Conservation (phyloP, 371 early-diverging fungal species). For the Apophysomyces variabilis region DNA sequence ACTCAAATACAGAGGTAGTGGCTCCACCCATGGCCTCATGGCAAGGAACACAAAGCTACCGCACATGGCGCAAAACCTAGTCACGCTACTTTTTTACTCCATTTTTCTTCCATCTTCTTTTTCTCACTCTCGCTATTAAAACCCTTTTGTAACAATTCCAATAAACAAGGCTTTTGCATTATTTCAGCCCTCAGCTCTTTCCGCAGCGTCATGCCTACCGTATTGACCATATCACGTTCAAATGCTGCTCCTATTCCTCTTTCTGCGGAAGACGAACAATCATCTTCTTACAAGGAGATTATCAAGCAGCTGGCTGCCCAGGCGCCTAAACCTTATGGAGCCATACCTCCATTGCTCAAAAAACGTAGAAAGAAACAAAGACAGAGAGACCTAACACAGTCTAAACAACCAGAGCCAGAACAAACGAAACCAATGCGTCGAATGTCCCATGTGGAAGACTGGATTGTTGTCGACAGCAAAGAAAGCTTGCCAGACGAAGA, state of each 20-base stretch:
- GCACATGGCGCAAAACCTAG: constrained; percentile 25
- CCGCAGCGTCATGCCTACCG: constrained; percentile 30
- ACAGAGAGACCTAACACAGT: constrained; percentile 9
- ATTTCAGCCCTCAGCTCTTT: constrained; percentile 14
- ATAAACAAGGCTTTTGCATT: background rate
- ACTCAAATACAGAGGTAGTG: constrained; percentile 2
- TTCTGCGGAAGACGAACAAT: constrained; percentile 26
- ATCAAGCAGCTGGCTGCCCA: constrained; percentile 49
- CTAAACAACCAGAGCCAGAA: constrained; percentile 11
- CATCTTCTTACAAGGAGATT: constrained; percentile 57
- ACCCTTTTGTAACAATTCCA: constrained; percentile 1
- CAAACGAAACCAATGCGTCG: constrained; percentile 35
- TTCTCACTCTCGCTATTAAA: constrained; percentile 8
- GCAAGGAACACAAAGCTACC: constrained; percentile 25
- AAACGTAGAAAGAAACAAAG: constrained; percentile 34
- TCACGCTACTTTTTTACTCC: constrained; percentile 18
- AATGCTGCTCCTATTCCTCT: constrained; percentile 36
- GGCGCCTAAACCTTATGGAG: constrained; percentile 60
- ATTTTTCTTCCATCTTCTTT: constrained; percentile 12
- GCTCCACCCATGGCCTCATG: constrained; percentile 20
- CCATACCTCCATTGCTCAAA: constrained; percentile 52
- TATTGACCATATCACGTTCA: constrained; percentile 29
- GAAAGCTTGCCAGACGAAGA: constrained; percentile 57
- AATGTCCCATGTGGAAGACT: constrained; percentile 58
- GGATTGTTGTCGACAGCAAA: constrained; percentile 56